Conservation (phyloP, 176 grass and related monocot genomes). For the Lolium perenne region DNA sequence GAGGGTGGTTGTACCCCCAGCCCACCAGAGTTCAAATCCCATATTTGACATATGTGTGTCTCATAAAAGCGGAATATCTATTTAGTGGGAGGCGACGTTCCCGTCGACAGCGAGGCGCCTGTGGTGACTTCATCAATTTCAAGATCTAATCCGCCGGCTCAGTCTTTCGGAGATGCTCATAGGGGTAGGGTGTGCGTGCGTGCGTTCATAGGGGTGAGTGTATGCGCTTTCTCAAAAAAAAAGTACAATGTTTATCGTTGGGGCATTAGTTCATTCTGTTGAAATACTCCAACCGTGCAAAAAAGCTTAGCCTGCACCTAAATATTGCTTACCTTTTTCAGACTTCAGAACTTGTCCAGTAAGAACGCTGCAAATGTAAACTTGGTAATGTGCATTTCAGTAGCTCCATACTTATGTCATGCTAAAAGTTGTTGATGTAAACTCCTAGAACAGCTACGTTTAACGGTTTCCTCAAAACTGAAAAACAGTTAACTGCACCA, state of each 20-base stretch:
- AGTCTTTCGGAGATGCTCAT: too few species aligned
- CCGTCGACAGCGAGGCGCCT: too few species aligned
- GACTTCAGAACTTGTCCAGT: not conserved
- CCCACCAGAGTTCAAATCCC: too few species aligned
- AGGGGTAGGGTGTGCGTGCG: too few species aligned
- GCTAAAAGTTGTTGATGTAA: conserved; percentile 25
- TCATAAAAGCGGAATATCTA: too few species aligned
- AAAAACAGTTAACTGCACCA: conserved; percentile 7
- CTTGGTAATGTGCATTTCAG: not conserved
- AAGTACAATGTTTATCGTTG: not conserved
- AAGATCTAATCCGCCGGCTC: too few species aligned
- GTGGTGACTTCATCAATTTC: too few species aligned
- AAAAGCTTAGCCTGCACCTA: not conserved
- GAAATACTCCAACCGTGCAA: not conserved
- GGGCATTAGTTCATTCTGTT: not conserved
- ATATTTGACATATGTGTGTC: too few species aligned
- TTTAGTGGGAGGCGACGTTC: too few species aligned
- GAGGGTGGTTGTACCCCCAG: too few species aligned
- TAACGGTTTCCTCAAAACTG: conserved; percentile 3
- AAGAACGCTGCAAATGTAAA: not conserved
- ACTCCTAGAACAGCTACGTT: conserved; percentile 3
- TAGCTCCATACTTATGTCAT: not conserved
- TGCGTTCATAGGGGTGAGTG: too few species aligned
- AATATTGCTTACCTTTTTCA: not conserved
- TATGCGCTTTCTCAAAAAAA: too few species aligned